Evolutionary conservation across 1,139 yeast species (phyloP).

Genomic region (Magnusiomyces paraingens): DNA sequence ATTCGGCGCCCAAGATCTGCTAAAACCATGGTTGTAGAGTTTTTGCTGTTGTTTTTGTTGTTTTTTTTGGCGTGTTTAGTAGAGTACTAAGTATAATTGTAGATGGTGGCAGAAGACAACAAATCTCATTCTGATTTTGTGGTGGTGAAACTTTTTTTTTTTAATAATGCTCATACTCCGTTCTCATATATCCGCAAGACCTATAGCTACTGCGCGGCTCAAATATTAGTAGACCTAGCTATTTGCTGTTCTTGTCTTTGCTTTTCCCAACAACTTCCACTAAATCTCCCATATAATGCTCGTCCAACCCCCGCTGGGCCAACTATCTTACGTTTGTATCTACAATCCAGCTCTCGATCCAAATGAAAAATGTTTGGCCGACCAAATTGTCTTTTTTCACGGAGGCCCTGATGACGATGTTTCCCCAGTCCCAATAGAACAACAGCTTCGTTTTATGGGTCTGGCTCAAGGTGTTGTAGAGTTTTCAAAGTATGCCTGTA

Average conservation of each 20-base stretch:
- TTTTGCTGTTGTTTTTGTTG: not conserved
- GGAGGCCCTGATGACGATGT: conserved; percentile 16
- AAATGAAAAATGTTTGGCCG: conserved; percentile 22
- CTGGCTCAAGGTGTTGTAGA: conserved; percentile 31
- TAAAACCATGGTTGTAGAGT: conserved; percentile 58
- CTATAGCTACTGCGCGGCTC: too few relatives aligned
- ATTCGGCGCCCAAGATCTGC: conserved; percentile 91
- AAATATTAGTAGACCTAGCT: not conserved
- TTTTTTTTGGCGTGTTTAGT: not conserved
- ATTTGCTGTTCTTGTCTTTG: not conserved
- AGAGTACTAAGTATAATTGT: not conserved
- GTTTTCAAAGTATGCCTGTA: conserved; percentile 19
- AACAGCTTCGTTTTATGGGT: conserved; percentile 27
- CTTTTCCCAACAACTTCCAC: not conserved
- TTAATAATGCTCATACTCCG: too few relatives aligned
- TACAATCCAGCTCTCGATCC: conserved; percentile 30
- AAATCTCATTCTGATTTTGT: not conserved
- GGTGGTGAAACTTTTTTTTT: not conserved
- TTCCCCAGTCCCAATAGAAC: conserved; percentile 19
- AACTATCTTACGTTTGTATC: conserved; percentile 26
- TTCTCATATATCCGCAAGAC: too few relatives aligned
- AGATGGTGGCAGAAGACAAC: not conserved
- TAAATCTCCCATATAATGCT: conserved; percentile 1
- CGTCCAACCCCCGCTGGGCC: conserved; percentile 12
- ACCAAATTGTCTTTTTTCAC: conserved; percentile 28